Evolutionary conservation across 2,329 filamentous ascomycete species (phyloP).

Genomic region (Penicillium sp.): DNA sequence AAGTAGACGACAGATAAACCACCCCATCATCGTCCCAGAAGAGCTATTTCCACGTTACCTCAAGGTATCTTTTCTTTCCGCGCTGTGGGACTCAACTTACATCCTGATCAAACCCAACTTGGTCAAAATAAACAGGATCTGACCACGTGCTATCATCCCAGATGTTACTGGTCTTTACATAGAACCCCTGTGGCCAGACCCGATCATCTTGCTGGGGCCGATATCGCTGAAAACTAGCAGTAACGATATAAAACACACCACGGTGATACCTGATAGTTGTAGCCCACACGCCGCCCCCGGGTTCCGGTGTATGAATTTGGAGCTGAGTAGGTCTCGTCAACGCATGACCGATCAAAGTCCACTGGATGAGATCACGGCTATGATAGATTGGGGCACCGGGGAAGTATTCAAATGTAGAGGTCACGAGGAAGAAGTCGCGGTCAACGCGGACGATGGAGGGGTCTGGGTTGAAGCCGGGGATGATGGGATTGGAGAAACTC

Average conservation of each 20-base stretch:
- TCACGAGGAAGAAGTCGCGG: constrained; percentile 58
- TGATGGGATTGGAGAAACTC: constrained; percentile 49
- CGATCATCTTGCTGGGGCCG: constrained; percentile 46
- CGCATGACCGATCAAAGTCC: constrained; percentile 39
- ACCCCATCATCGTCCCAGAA: constrained; percentile 54
- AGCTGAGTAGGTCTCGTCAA: constrained; percentile 34
- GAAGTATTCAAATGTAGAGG: constrained; percentile 63
- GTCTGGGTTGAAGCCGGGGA: constrained; percentile 62
- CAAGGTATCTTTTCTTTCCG: neutral
- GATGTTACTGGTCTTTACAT: constrained; percentile 54
- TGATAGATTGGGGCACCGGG: constrained; percentile 62
- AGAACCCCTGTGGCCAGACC: constrained; percentile 55
- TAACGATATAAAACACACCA: constrained; percentile 49
- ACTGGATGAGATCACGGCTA: constrained; percentile 47
- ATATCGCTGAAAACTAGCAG: constrained; percentile 44
- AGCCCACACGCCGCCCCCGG: constrained; percentile 46
- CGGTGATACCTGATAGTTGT: constrained; percentile 49
- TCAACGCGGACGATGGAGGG: constrained; percentile 55
- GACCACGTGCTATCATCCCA: constrained; percentile 53
- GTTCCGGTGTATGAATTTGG: constrained; percentile 36
- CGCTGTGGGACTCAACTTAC: constrained; percentile 29
- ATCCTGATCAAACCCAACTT: constrained; percentile 55
- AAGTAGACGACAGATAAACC: constrained; percentile 49
- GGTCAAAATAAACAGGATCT: constrained; percentile 55
- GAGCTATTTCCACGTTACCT: constrained; percentile 32